Percentiles rank a stretch among this genome's conserved stretches.
These are phyloP conservation scores for Halophytophthora batemanensis DNA, from an alignment of 352 stramenopile genomes.

Conservation along the genomic window DNA sequence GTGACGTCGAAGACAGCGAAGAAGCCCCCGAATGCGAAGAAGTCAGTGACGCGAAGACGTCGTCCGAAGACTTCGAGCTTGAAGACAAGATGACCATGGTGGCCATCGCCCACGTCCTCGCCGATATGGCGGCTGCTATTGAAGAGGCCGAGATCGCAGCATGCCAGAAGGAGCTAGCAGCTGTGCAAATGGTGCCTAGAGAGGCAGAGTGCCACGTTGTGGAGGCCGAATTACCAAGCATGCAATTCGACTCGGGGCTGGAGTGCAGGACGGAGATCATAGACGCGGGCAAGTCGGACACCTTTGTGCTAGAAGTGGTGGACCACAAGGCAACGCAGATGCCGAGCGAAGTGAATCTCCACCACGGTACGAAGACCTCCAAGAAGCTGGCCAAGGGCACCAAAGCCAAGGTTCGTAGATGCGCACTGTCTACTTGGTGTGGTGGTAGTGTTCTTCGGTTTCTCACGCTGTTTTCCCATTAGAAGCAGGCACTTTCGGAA, in stretches of 20 bases:
- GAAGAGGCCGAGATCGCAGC: slow-evolving; percentile 8
- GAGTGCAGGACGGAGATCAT: slow-evolving; percentile 8
- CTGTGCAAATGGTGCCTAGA: not conserved
- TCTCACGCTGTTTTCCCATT: not conserved
- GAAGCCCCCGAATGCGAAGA: slow-evolving; percentile 8
- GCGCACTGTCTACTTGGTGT: not conserved
- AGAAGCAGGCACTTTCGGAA: slow-evolving; percentile 10
- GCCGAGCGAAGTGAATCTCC: slow-evolving; percentile 2
- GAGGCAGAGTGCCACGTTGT: not conserved
- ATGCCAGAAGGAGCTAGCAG: not conserved
- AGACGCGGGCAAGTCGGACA: slow-evolving; percentile 5
- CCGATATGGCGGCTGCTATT: slow-evolving; percentile 12
- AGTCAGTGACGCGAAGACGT: not conserved
- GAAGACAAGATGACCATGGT: slow-evolving; percentile 12
- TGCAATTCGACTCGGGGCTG: not conserved
- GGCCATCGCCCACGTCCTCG: slow-evolving; percentile 14
- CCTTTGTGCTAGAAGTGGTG: no score
- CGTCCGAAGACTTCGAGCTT: not conserved
- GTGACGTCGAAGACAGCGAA: slow-evolving; percentile 12
- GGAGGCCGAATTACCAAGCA: slow-evolving; percentile 1
- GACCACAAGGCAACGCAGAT: not conserved
- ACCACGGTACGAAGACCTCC: slow-evolving; percentile 9
- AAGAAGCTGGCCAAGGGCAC: slow-evolving; percentile 15
- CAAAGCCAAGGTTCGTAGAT: slow-evolving; percentile 9
- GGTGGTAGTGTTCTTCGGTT: not conserved